Conservation (phyloP, 2,329 filamentous ascomycete species). For the Aureobasidium sp. region DNA sequence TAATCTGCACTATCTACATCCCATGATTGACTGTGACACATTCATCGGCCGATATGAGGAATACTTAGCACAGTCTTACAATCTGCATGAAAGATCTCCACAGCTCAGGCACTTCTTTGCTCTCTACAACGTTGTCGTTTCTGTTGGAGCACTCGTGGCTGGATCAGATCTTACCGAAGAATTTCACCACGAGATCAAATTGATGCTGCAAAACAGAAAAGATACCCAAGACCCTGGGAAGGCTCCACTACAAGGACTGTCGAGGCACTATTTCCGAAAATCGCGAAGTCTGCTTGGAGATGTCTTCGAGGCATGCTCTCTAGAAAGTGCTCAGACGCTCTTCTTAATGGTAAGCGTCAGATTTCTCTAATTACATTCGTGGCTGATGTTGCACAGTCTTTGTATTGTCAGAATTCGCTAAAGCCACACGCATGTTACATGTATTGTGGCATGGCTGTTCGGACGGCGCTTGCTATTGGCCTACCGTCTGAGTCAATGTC, state of each 20-base stretch:
- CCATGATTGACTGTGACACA: constrained; percentile 1
- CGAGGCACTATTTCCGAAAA: constrained; percentile 25
- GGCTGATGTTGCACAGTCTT: constrained; percentile 11
- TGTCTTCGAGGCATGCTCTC: constrained; percentile 26
- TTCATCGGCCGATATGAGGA: not conserved
- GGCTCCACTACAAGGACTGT: constrained; percentile 16
- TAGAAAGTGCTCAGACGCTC: constrained; percentile 26
- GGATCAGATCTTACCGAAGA: constrained; percentile 17
- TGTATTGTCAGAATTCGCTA: constrained; percentile 20
- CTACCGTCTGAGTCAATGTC: constrained; percentile 15
- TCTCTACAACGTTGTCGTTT: constrained; percentile 27
- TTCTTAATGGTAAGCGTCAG: constrained; percentile 22
- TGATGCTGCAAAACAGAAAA: not conserved
- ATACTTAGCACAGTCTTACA: constrained; percentile 19
- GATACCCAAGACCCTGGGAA: not conserved
- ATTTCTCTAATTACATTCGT: not conserved
- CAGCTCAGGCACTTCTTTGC: constrained; percentile 19
- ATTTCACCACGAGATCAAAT: not conserved
- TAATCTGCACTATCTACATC: constrained; percentile 10
- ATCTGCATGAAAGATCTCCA: constrained; percentile 16
- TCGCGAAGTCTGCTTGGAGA: constrained; percentile 25
- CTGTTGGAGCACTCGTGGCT: constrained; percentile 27
- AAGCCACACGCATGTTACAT: constrained; percentile 20
- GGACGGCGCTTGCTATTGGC: constrained; percentile 19
- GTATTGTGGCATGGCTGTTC: constrained; percentile 18